Evolutionary conservation across 352 stramenopile genomes (phyloP).

Genomic region (Globisporangium carolinianum): DNA sequence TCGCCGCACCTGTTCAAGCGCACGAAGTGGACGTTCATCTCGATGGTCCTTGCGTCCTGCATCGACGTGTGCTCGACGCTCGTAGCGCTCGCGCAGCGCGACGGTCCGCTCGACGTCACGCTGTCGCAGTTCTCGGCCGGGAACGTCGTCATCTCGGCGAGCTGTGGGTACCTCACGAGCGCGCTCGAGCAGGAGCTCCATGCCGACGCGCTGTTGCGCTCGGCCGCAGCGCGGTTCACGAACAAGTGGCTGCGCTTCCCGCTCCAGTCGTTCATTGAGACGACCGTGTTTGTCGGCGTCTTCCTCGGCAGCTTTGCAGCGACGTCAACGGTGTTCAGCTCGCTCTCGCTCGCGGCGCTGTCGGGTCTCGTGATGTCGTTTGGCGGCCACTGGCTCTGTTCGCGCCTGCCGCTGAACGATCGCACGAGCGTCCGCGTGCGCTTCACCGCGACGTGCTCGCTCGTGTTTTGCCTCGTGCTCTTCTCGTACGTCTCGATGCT

Average conservation of each 20-base stretch:
- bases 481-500: constrained; percentile 67
- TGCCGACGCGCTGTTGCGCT: constrained; percentile 44
- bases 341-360: constrained; percentile 58
- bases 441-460: constrained; percentile 62
- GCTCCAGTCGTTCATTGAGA: constrained; percentile 71
- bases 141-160: constrained; percentile 61
- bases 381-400: constrained; percentile 62
- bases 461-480: constrained; percentile 69
- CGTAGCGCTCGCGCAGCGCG: constrained; percentile 23
- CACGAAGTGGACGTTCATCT: constrained; percentile 73
- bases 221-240: constrained; percentile 47
- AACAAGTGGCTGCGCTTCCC: constrained; percentile 75
- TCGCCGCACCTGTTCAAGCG: constrained; percentile 64
- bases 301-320: constrained; percentile 70
- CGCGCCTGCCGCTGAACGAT: constrained; percentile 48
- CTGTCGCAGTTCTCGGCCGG: constrained; percentile 72
- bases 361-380: constrained; percentile 74
- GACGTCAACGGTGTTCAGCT: constrained; percentile 68
- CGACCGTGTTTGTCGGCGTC: constrained; percentile 57
- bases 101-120: constrained; percentile 31
- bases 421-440: constrained; percentile 43
- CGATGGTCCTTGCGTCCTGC: constrained; percentile 57
- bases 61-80: constrained; percentile 66
- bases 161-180: constrained; percentile 62
- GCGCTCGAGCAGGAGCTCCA: constrained; percentile 53